These are phyloP conservation scores for Skeletonema tropicum DNA, from an alignment of 108 stramenopile species.

Conservation along the genomic window DNA sequence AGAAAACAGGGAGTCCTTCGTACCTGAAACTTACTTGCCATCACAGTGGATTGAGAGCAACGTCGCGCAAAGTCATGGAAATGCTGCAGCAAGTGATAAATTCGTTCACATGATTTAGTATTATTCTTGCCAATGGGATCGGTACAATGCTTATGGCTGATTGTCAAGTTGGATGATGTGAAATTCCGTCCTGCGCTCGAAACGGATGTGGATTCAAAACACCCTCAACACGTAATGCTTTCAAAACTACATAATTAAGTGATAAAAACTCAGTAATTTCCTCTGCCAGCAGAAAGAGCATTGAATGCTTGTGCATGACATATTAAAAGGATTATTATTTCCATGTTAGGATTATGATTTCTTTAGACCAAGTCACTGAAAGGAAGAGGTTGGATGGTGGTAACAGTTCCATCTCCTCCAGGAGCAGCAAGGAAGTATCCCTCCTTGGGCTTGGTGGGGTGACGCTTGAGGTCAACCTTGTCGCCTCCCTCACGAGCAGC, in stretches of 20 bases:
- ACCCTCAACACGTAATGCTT: no score
- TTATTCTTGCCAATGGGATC: no score
- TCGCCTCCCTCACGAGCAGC: slow-evolving; percentile 83
- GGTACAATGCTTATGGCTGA: no score
- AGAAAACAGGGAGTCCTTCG: no score
- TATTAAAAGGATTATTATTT: slow-evolving; percentile 6
- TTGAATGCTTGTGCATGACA: slow-evolving; percentile 2
- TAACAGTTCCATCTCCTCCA: slow-evolving; percentile 72
- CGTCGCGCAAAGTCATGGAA: not conserved
- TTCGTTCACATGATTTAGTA: no score
- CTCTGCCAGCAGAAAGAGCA: slow-evolving; percentile 7
- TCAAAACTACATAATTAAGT: no score
- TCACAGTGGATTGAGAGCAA: no score
- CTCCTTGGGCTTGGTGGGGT: slow-evolving; percentile 93
- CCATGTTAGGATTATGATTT: slow-evolving; percentile 7
- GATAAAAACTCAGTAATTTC: not conserved
- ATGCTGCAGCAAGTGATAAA: not conserved
- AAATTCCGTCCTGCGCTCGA: no score
- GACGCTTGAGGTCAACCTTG: slow-evolving; percentile 92
- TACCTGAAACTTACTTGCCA: no score
- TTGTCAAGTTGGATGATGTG: no score
- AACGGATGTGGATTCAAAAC: no score
- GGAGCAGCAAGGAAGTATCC: slow-evolving; percentile 89
- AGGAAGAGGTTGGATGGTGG: slow-evolving; percentile 92
- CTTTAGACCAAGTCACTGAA: slow-evolving; percentile 92